Percentiles rank a stretch among this genome's conserved stretches.
These are phyloP conservation scores for Prinsepia uniflora DNA, from an alignment of 306 rosid species.

Conservation along the genomic window DNA sequence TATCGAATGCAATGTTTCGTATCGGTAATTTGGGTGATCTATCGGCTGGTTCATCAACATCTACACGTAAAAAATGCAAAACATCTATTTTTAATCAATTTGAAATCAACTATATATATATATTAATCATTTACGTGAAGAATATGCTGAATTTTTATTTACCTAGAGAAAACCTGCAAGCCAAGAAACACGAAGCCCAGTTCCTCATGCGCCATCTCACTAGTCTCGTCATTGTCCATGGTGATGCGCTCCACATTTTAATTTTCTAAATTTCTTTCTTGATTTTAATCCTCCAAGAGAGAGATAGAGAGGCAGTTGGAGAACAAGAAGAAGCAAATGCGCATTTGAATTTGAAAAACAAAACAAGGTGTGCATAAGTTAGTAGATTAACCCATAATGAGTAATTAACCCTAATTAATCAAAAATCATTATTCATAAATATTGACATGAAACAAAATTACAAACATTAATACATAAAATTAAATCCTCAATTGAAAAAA, in stretches of 20 bases:
- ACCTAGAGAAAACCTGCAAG: constrained; percentile 44
- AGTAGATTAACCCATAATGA: constrained; percentile 26
- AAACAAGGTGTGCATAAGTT: constrained; percentile 10
- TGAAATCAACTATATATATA: not conserved
- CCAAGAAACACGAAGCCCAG: constrained; percentile 46
- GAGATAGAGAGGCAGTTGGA: not conserved
- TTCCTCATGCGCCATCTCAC: constrained; percentile 39
- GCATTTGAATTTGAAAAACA: constrained; percentile 31
- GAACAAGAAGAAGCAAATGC: constrained; percentile 13
- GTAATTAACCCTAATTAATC: constrained; percentile 7
- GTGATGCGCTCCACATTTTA: constrained; percentile 36
- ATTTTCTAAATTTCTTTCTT: not conserved
- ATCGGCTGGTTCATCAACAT: constrained; percentile 30
- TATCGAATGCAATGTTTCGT: constrained; percentile 28
- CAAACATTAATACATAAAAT: no score
- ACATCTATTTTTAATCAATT: not conserved
- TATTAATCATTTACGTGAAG: not conserved
- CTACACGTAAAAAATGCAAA: constrained; percentile 11
- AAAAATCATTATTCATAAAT: no score
- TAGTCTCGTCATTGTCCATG: constrained; percentile 40
- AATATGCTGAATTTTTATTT: not conserved
- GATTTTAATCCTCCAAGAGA: not conserved
- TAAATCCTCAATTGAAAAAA: no score
- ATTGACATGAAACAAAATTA: no score
- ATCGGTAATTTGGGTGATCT: constrained; percentile 20